Evolutionary conservation across 176 grass and related monocot genomes (phyloP), one percentile per base, ranked within the genome.

Genomic region (Ampelocalamus luodianensis): DNA sequence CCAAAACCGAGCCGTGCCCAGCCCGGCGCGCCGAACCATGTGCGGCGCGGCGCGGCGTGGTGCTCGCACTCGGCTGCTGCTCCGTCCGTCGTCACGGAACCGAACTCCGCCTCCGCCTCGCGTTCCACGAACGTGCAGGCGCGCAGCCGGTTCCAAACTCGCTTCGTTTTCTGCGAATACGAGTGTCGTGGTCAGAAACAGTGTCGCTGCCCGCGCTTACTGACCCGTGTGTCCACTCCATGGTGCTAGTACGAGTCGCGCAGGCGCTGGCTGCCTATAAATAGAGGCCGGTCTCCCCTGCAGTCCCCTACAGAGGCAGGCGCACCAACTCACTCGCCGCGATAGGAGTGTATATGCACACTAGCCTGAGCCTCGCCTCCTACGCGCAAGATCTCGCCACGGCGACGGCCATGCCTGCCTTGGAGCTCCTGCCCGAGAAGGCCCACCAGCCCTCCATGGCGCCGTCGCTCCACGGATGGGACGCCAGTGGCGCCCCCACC

Each of bases 381-480:
- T 74, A 72, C 89, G 45, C 75, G 32, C 74, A 65, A 67, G 56
- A 50, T 17, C 49, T 74, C 81, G 18, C 76, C 68, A 66, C 79
- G 51, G 58, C 80, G 23, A 65, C 82, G 20, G 79, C 69, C 61
- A 94, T 93, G 94, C 89, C 94, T 37, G 75, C 86, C 29, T 24
- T 93, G 10, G 92, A 89, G 18, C 45, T 89, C 53, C 74, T 81
- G 65, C 65, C 85, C 1, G 89, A 90, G 56, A 91, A 84, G 67
- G 43, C 84, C 44, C 90, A 93, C 78, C 82, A 85, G 72, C 56
- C 83, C 3, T 40, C 68, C 85, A 88, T 84, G 78, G 38, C 58
- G 20, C 85, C 90, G 10, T 89, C 87, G 13, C 82, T 76, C 72
- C 85, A 90, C 46, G 89, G 44, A 0, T 90, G 94, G 94, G 94